These are phyloP conservation scores for Lachancea sp. DNA, from an alignment of 805 yeast species.

Conservation along the genomic window DNA sequence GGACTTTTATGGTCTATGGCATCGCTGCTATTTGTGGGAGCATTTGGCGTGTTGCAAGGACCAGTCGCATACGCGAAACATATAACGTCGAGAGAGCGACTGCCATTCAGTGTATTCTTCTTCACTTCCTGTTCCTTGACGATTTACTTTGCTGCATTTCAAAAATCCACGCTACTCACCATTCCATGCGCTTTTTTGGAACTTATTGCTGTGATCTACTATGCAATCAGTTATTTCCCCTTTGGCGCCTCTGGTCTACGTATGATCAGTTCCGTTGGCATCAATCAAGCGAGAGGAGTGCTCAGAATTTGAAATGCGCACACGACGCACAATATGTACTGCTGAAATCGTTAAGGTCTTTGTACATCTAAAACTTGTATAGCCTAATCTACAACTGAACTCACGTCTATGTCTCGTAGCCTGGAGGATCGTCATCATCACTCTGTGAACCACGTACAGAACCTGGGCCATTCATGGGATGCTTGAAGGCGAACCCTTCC, in stretches of 20 bases:
- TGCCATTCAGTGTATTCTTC: slow-evolving; percentile 75
- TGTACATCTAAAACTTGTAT: background rate
- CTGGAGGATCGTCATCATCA: slow-evolving; percentile 29
- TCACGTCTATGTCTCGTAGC: slow-evolving; percentile 25
- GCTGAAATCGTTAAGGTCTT: too few relatives aligned
- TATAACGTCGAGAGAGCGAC: slow-evolving; percentile 63
- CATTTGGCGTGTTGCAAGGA: slow-evolving; percentile 90
- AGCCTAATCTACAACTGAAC: background rate
- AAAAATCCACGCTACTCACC: slow-evolving; percentile 67
- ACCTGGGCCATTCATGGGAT: background rate
- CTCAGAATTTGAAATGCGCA: slow-evolving; percentile 19
- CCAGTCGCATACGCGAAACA: slow-evolving; percentile 76
- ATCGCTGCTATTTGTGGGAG: slow-evolving; percentile 73
- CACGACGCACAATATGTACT: too few relatives aligned
- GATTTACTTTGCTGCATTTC: slow-evolving; percentile 63
- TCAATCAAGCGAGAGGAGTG: slow-evolving; percentile 45
- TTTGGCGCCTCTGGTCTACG: slow-evolving; percentile 78
- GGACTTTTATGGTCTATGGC: slow-evolving; percentile 91
- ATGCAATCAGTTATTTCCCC: slow-evolving; percentile 89
- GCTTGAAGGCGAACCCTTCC: slow-evolving; percentile 1
- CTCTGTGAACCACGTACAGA: slow-evolving; percentile 1
- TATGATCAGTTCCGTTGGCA: slow-evolving; percentile 51
- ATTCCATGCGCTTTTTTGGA: slow-evolving; percentile 70
- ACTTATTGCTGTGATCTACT: slow-evolving; percentile 80
- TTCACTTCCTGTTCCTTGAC: slow-evolving; percentile 77